Conservation (phyloP, 2,329 filamentous ascomycete genomes). For the Leptographium procerum region DNA sequence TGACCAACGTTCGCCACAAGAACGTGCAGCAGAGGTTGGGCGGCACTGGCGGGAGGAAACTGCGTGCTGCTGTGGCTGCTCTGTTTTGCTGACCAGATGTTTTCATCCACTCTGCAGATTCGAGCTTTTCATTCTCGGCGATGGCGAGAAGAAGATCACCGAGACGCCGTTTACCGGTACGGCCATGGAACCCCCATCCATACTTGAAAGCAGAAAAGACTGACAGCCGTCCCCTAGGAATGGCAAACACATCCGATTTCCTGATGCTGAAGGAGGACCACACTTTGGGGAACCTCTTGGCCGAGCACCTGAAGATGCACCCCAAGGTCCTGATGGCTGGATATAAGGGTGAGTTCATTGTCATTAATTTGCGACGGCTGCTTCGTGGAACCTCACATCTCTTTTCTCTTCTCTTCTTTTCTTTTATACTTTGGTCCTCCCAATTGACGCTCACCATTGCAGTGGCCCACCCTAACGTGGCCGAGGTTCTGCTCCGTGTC, state of each 20-base stretch:
- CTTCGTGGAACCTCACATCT: no score
- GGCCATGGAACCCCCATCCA: slow-evolving; percentile 18
- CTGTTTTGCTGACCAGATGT: not conserved
- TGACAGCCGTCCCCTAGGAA: slow-evolving; percentile 43
- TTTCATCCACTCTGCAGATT: slow-evolving; percentile 45
- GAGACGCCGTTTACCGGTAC: slow-evolving; percentile 80
- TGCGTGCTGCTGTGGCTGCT: slow-evolving; percentile 8
- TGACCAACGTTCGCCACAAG: slow-evolving; percentile 26
- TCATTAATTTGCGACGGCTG: no score
- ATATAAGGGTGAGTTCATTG: slow-evolving; percentile 61
- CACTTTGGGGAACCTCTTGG: slow-evolving; percentile 82
- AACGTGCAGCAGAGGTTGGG: slow-evolving; percentile 25
- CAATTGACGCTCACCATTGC: not conserved
- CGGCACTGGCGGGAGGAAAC: not conserved
- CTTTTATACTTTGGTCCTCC: not conserved
- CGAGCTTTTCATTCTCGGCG: slow-evolving; percentile 79
- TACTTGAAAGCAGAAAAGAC: slow-evolving; percentile 8
- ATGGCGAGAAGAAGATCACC: slow-evolving; percentile 89
- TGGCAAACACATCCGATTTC: slow-evolving; percentile 92
- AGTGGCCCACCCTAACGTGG: slow-evolving; percentile 50
- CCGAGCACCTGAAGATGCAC: slow-evolving; percentile 74
- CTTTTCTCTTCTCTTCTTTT: not conserved
- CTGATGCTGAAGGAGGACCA: slow-evolving; percentile 95
- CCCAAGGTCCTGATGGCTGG: slow-evolving; percentile 79
- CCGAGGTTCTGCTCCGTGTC: slow-evolving; percentile 60